Conservation (phyloP, 371 early-diverging fungal genomes). For the Apophysomyces elegans region DNA sequence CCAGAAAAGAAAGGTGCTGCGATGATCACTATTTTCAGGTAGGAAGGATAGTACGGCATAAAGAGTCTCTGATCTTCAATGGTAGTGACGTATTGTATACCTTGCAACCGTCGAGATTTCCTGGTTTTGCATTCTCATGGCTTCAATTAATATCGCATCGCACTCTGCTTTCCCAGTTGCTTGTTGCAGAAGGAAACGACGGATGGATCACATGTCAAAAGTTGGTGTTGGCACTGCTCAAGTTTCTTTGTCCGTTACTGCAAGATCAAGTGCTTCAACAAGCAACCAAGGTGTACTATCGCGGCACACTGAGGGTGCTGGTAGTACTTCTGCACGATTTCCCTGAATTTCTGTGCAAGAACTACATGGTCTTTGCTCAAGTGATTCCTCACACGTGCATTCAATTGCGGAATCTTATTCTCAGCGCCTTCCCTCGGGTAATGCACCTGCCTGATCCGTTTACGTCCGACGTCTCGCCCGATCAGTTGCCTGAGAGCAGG, state of each 20-base stretch:
- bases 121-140: conserved; percentile 97
- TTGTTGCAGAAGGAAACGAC: conserved; percentile 48
- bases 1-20: conserved; percentile 22
- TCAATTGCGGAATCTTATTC: conserved; percentile 93
- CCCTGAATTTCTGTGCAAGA: conserved; percentile 93
- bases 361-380: conserved; percentile 87
- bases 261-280: conserved; percentile 58
- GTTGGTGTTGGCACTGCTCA: conserved; percentile 79
- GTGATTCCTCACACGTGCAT: conserved; percentile 91
- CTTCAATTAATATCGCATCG: conserved; percentile 91
- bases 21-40: conserved; percentile 39
- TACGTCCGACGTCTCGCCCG: conserved; percentile 88
- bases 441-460: conserved; percentile 97
- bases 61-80: conserved; percentile 28
- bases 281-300: conserved; percentile 83
- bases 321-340: conserved; percentile 95
- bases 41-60: background rate
- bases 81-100: conserved; percentile 84
- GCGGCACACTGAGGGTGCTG: conserved; percentile 87
- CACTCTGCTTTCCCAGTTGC: conserved; percentile 84
- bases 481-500: conserved; percentile 78
- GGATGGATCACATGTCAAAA: conserved; percentile 86
- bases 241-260: conserved; percentile 88
- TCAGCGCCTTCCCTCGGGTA: conserved; percentile 92
- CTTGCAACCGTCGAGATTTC: conserved; percentile 83